Evolutionary conservation across 2,329 filamentous ascomycete species (phyloP).

Genomic region (Cordyceps militaris): DNA sequence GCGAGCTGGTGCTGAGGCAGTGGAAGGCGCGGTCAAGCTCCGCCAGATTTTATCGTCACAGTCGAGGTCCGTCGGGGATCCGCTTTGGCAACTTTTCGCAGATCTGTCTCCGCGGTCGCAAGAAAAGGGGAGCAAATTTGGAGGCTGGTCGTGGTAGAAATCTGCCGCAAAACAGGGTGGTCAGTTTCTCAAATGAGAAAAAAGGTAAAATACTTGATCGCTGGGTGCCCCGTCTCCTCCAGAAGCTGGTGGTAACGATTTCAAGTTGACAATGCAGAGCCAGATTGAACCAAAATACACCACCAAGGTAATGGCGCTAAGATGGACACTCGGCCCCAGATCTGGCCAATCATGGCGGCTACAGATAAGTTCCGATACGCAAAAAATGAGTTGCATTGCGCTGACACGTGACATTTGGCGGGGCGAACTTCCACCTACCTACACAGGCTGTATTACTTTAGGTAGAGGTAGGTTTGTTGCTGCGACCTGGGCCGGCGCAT

Average conservation of each 20-base stretch:
- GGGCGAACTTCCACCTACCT: conserved; percentile 5
- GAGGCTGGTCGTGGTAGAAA: neutral
- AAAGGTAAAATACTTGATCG: neutral
- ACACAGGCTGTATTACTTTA: neutral
- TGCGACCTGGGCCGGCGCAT: too few relatives aligned
- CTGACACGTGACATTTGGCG: conserved; percentile 4
- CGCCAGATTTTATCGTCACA: neutral
- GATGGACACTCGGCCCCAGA: neutral
- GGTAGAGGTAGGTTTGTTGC: too few relatives aligned
- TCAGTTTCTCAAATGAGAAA: neutral
- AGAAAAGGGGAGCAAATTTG: neutral
- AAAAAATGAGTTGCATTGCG: neutral
- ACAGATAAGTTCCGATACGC: conserved; percentile 6
- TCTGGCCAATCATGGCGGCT: neutral
- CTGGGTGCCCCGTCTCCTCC: neutral
- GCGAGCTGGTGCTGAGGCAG: neutral
- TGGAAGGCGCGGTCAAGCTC: neutral
- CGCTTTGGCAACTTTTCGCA: conserved; percentile 1
- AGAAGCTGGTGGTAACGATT: neutral
- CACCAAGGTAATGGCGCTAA: conserved; percentile 2
- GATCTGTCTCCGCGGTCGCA: neutral
- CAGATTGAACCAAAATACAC: conserved; percentile 6
- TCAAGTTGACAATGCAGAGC: neutral
- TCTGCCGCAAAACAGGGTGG: neutral
- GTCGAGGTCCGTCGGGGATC: neutral